Percentiles rank a stretch among this genome's conserved stretches.
phyloP scores from a whole-genome alignment of 2,329 filamentous ascomycete species.

The Elsinoe fawcettii region DNA sequence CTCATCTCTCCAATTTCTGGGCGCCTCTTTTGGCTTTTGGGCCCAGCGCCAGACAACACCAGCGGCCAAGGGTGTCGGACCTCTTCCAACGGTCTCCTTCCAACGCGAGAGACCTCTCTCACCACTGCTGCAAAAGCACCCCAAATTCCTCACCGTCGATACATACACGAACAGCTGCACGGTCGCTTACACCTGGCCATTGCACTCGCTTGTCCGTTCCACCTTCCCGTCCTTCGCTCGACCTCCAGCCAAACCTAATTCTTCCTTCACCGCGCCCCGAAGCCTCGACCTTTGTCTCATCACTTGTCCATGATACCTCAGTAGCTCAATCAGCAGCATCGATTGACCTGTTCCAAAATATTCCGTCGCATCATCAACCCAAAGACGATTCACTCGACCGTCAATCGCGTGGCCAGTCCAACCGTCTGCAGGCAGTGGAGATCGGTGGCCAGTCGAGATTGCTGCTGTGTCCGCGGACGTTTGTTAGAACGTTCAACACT shows the following conservation, averaged over 20 bases:
- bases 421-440: constrained; percentile 6
- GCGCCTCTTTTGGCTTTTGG: constrained; percentile 5
- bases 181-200: constrained; percentile 7
- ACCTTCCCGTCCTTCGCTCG: constrained; percentile 11
- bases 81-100: neutral
- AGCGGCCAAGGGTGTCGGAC: neutral
- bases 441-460: constrained; percentile 11
- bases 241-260: constrained; percentile 4
- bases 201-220: constrained; percentile 8
- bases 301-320: constrained; percentile 9
- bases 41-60: constrained; percentile 6
- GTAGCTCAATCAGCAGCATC: constrained; percentile 7
- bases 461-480: constrained; percentile 13
- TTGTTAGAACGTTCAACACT: constrained; percentile 13
- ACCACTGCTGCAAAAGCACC: neutral
- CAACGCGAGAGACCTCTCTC: neutral
- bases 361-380: constrained; percentile 1
- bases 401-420: constrained; percentile 1
- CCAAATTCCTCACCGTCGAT: constrained; percentile 4
- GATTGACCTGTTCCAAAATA: constrained; percentile 1
- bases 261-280: constrained; percentile 13
- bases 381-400: neutral
- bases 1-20: constrained; percentile 6
- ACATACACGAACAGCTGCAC: constrained; percentile 3
- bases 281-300: constrained; percentile 5